These are phyloP conservation scores for Penicillium malachiteum DNA, from an alignment of 495 filamentous ascomycete genomes.

Conservation along the genomic window DNA sequence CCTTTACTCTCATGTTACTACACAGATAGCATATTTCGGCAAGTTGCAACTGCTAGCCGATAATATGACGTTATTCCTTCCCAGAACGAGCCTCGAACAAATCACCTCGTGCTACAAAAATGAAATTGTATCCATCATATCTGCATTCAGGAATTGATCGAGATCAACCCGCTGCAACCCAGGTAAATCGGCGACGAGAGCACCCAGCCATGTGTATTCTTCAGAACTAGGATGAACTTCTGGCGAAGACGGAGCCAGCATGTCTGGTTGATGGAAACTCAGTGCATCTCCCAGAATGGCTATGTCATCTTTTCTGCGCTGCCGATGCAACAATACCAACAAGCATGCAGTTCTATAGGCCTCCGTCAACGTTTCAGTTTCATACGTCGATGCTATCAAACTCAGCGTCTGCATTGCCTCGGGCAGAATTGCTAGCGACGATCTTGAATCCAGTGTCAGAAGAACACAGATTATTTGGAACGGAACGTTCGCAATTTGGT, in stretches of 20 bases:
- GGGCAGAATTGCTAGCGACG: conserved; percentile 43
- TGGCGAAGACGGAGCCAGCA: conserved; percentile 9
- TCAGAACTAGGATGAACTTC: conserved; percentile 20
- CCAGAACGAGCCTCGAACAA: too few species aligned
- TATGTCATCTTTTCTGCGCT: conserved; percentile 33
- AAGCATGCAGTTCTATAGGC: conserved; percentile 46
- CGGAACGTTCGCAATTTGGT: conserved; percentile 50
- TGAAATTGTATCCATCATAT: conserved; percentile 24
- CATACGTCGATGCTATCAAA: conserved; percentile 37
- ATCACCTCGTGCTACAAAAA: conserved; percentile 2
- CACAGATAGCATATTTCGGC: too few species aligned
- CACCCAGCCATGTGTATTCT: conserved; percentile 37
- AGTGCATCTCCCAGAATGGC: conserved; percentile 23
- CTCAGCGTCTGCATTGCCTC: conserved; percentile 48
- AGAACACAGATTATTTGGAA: conserved; percentile 54
- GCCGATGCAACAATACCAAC: conserved; percentile 38
- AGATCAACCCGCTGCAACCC: conserved; percentile 36
- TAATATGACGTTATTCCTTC: background rate
- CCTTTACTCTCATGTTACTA: too few species aligned
- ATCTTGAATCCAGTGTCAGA: conserved; percentile 46
- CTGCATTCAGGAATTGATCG: conserved; percentile 31
- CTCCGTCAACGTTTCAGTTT: conserved; percentile 46
- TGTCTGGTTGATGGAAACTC: conserved; percentile 5
- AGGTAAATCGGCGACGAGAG: conserved; percentile 39
- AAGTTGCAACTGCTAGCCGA: too few species aligned